phyloP scores from a whole-genome alignment of 768 basidiomycete species.

The Calocybe cyanea region DNA sequence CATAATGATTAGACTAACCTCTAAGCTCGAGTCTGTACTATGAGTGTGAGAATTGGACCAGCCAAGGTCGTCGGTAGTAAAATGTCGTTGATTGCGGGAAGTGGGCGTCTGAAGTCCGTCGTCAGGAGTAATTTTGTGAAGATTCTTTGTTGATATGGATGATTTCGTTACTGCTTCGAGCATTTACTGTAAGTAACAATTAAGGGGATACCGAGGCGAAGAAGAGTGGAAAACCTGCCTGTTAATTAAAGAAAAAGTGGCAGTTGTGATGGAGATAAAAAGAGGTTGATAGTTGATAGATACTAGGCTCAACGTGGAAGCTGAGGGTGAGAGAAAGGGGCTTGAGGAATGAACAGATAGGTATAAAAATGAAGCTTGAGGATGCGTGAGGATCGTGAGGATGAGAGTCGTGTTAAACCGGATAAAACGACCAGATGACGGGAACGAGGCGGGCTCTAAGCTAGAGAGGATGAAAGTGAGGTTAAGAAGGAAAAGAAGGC shows the following conservation, averaged over 20 bases:
- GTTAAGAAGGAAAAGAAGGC: conserved; percentile 49
- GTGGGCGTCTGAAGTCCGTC: conserved; percentile 33
- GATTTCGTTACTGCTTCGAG: conserved; percentile 61
- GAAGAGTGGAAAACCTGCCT: conserved; percentile 28
- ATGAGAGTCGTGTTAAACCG: conserved; percentile 30
- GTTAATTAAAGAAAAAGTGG: conserved; percentile 36
- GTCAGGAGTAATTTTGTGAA: conserved; percentile 28
- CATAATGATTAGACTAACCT: conserved; percentile 32
- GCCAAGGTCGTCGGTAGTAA: conserved; percentile 35
- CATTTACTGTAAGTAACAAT: conserved; percentile 51
- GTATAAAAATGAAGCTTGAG: conserved; percentile 46
- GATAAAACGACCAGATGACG: conserved; percentile 21
- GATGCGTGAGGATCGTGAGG: conserved; percentile 59
- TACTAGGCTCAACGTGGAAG: conserved; percentile 20
- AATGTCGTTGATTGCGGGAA: conserved; percentile 28
- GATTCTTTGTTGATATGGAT: conserved; percentile 40
- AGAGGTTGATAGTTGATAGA: conserved; percentile 21
- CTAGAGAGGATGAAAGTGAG: conserved; percentile 30
- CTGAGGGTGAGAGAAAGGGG: conserved; percentile 22
- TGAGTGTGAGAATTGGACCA: conserved; percentile 51
- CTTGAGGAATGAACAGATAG: conserved; percentile 30
- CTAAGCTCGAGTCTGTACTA: conserved; percentile 36
- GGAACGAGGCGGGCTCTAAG: conserved; percentile 25
- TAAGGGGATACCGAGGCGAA: conserved; percentile 20
- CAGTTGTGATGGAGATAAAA: conserved; percentile 25